Conservation (phyloP, 768 basidiomycete species). For the Mycena epipterygia region DNA sequence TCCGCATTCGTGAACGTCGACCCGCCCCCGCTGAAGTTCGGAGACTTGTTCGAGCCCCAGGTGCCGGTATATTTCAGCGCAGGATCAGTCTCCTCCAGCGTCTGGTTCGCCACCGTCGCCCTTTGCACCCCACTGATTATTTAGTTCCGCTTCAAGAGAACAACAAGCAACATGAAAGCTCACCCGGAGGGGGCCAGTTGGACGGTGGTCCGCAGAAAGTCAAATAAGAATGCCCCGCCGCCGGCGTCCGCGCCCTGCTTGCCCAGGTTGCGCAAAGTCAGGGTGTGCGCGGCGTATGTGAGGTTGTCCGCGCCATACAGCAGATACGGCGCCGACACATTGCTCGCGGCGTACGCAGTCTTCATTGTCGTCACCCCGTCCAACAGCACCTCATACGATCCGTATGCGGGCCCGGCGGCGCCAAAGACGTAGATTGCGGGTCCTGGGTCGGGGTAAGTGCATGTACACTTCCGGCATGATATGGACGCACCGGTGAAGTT, state of each 20-base stretch:
- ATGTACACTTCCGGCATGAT: background rate
- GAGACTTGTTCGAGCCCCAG: conserved; percentile 59
- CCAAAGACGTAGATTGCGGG: conserved; percentile 61
- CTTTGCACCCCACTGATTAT: conserved; percentile 36
- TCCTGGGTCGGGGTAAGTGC: conserved; percentile 40
- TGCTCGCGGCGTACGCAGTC: conserved; percentile 50
- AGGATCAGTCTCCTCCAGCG: conserved; percentile 56
- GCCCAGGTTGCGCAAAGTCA: conserved; percentile 58
- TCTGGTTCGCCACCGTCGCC: conserved; percentile 56
- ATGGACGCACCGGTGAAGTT: conserved; percentile 57
- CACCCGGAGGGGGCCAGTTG: conserved; percentile 61
- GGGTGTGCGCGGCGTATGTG: conserved; percentile 53
- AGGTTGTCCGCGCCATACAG: conserved; percentile 52
- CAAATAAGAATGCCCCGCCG: conserved; percentile 56
- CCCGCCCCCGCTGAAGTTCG: conserved; percentile 61
- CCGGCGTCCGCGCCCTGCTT: conserved; percentile 50
- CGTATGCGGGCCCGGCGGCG: conserved; percentile 55
- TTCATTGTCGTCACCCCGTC: conserved; percentile 45
- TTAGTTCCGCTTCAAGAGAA: too few relatives aligned
- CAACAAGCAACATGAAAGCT: background rate
- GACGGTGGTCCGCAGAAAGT: conserved; percentile 56
- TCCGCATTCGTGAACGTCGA: conserved; percentile 58
- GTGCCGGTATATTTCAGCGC: conserved; percentile 55
- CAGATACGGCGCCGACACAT: conserved; percentile 48
- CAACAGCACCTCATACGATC: conserved; percentile 57